Evolutionary conservation across 129 eudicot genomes (phyloP), one percentile per base, ranked within the genome.

Genomic region (Mikania micrantha): DNA sequence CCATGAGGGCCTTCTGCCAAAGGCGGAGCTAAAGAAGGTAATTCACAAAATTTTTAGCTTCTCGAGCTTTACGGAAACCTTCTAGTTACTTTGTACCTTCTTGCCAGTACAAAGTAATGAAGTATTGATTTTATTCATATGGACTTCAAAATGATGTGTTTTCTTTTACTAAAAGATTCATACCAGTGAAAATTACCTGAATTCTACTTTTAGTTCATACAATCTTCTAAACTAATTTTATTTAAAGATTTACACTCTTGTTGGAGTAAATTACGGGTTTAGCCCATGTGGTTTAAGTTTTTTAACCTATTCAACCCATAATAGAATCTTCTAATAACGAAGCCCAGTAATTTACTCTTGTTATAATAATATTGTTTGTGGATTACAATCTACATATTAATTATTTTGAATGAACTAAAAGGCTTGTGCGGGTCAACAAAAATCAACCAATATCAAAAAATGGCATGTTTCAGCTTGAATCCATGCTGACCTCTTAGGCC

Each of bases 1-100:
- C 71, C 90, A 83, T 47, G 97, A 87, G 60, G 97, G 97, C 52
- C 90, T 93, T 32, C 97, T 95, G 21, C 90, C 97, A 0, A 91
- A 91, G 75, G 72, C 57, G 64, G 92, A 91, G 80, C 71, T 85
- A 71, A 91, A 87, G 60, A 91, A 91, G 97, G 97, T 87, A 66
- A 6, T 25, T 8, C 10, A 36, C 9, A 49, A 20, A 19, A 19
- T 13, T 34, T 72, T 16, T 32, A 29, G 16, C 35, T 15, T 10
- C 12, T 62, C 7, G 10, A 16, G 27, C 4, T 21, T 17, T 49
- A 45, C 12, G 45, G 45, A 40, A 40, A 40, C 16, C 45, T 40
- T 40, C 12, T 40, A 40, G 12, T n/a, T 40, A 40, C 10, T 4
- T 21, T 35, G 1, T 53, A 22, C 4, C 11, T 53, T 53, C 32